Conservation (phyloP, 1,284 basidiomycete species). For the Sanghuangporus baumii region DNA sequence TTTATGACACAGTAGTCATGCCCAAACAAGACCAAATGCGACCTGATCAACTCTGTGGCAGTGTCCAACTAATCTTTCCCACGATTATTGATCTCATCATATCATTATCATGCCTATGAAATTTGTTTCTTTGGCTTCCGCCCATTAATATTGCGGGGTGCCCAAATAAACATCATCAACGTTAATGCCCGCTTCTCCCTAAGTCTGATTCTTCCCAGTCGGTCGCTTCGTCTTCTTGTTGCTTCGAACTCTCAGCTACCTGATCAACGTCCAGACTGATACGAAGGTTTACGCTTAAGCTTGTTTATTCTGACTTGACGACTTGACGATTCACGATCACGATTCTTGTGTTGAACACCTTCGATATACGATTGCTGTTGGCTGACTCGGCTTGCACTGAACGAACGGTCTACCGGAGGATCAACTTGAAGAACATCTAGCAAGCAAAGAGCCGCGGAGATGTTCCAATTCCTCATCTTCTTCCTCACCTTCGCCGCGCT, state of each 20-base stretch:
- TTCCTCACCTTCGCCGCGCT: slow-evolving; percentile 20
- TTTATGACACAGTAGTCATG: too few relatives aligned
- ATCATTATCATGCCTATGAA: too few relatives aligned
- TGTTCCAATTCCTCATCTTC: slow-evolving; percentile 5
- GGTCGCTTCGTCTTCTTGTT: not conserved
- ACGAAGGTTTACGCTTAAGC: not conserved
- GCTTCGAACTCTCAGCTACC: not conserved
- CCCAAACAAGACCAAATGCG: not conserved
- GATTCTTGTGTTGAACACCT: not conserved
- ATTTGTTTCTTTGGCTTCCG: not conserved
- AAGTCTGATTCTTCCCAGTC: too few relatives aligned
- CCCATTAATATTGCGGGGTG: not conserved
- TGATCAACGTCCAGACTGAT: not conserved
- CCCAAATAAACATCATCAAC: not conserved
- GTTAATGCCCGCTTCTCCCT: too few relatives aligned
- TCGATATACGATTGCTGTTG: not conserved
- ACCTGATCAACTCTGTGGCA: not conserved
- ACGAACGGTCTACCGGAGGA: not conserved
- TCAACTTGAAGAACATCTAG: not conserved
- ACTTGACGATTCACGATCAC: not conserved
- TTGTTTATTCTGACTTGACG: not conserved
- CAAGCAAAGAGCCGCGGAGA: not conserved
- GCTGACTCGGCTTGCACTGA: not conserved
- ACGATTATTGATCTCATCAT: not conserved
- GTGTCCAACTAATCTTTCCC: not conserved